Evolutionary conservation across 2,329 filamentous ascomycete species (phyloP).

Genomic region (Ophiosphaerella korrae): DNA sequence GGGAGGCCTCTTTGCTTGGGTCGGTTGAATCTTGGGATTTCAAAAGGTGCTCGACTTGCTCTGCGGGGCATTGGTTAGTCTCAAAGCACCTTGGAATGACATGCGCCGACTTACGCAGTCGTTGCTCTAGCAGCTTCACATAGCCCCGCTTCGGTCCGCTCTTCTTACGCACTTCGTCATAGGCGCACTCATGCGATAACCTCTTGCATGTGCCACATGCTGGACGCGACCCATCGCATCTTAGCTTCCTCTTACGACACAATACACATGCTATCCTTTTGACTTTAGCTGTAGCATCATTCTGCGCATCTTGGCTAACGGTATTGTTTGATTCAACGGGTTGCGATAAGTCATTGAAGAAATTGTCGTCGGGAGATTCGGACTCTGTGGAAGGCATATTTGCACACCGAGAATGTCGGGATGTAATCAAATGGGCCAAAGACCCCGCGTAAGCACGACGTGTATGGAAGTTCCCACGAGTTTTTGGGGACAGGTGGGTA

Average conservation of each 20-base stretch:
- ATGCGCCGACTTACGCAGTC: slow-evolving; percentile 71
- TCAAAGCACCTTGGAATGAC: not conserved
- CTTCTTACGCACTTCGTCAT: slow-evolving; percentile 91
- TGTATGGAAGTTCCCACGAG: not conserved
- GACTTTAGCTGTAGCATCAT: slow-evolving; percentile 52
- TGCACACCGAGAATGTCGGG: not conserved
- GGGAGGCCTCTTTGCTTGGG: slow-evolving; percentile 29
- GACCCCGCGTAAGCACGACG: slow-evolving; percentile 11
- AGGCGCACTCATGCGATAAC: slow-evolving; percentile 84
- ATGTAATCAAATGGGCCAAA: not conserved
- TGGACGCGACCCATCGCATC: slow-evolving; percentile 83
- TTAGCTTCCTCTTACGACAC: slow-evolving; percentile 88
- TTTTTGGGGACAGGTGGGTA: not conserved
- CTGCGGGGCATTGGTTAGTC: slow-evolving; percentile 53
- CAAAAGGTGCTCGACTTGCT: slow-evolving; percentile 89
- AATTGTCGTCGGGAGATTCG: slow-evolving; percentile 51
- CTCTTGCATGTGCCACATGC: slow-evolving; percentile 87
- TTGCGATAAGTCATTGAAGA: slow-evolving; percentile 63
- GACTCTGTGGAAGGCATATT: slow-evolving; percentile 38
- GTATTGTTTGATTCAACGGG: slow-evolving; percentile 45
- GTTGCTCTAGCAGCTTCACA: slow-evolving; percentile 90
- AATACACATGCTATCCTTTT: slow-evolving; percentile 95
- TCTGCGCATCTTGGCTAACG: slow-evolving; percentile 50
- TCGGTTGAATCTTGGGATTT: slow-evolving; percentile 72
- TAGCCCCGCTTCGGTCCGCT: slow-evolving; percentile 94